phyloP scores from a whole-genome alignment of 2,329 filamentous ascomycete genomes.

The Chaetomium globosum region DNA sequence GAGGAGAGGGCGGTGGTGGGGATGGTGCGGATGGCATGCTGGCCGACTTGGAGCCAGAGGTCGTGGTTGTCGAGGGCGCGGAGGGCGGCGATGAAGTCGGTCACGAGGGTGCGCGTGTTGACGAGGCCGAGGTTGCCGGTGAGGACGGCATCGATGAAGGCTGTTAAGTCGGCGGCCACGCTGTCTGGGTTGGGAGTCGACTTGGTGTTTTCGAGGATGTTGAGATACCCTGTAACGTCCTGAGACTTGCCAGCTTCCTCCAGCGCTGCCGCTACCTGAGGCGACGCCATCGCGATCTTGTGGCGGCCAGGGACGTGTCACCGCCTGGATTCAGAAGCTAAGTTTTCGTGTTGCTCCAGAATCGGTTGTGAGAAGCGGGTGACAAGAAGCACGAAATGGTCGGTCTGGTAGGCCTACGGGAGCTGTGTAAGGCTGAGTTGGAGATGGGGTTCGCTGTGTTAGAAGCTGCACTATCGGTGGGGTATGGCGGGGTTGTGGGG shows the following conservation, averaged over 20 bases:
- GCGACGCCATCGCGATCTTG: constrained; percentile 32
- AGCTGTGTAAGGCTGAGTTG: constrained; percentile 20
- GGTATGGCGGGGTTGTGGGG: constrained; percentile 27
- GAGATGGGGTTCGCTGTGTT: constrained; percentile 8
- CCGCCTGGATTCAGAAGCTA: neutral
- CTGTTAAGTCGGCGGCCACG: constrained; percentile 35
- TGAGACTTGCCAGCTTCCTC: constrained; percentile 26
- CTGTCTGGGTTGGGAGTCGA: constrained; percentile 31
- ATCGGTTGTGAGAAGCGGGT: neutral
- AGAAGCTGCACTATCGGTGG: constrained; percentile 22
- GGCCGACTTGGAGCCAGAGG: constrained; percentile 74
- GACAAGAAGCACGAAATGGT: neutral
- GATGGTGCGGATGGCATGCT: constrained; percentile 70
- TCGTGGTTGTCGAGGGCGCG: constrained; percentile 62
- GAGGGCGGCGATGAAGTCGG: constrained; percentile 52
- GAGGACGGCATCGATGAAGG: constrained; percentile 36
- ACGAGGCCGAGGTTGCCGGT: constrained; percentile 37
- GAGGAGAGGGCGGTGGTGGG: constrained; percentile 55
- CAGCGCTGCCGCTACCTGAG: constrained; percentile 34
- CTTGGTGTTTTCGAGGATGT: constrained; percentile 36
- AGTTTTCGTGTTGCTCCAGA: neutral
- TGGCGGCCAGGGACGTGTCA: neutral
- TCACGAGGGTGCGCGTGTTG: constrained; percentile 38
- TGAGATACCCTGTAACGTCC: constrained; percentile 32
- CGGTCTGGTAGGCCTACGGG: neutral